Percentiles rank a stretch among this genome's conserved stretches.
Conservation (phyloP, 352 stramenopile genomes). For the Globisporangium cederbergense region DNA sequence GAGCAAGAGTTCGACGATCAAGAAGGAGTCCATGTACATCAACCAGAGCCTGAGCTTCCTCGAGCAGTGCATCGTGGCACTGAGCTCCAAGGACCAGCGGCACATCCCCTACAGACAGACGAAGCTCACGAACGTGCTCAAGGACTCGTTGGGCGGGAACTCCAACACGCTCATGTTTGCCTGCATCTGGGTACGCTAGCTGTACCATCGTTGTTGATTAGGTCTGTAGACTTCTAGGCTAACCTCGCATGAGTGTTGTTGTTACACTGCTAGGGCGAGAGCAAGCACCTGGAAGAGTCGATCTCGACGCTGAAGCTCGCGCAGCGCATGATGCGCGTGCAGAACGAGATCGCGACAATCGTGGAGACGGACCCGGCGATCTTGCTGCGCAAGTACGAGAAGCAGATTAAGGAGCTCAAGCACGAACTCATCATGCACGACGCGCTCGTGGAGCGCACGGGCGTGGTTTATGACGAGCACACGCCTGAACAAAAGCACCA, state of each 20-base stretch:
- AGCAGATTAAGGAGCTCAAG: conserved; percentile 90
- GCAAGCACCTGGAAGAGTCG: conserved; percentile 90
- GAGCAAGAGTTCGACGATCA: conserved; percentile 64
- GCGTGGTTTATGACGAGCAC: conserved; percentile 87
- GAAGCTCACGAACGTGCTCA: conserved; percentile 93
- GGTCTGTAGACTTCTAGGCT: background rate
- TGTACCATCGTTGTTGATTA: background rate
- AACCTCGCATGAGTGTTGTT: background rate
- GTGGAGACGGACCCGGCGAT: conserved; percentile 85
- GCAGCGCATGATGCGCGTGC: conserved; percentile 92
- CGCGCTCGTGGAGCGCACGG: conserved; percentile 85
- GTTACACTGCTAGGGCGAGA: conserved; percentile 52
- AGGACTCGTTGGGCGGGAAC: conserved; percentile 94
- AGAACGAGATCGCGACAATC: conserved; percentile 86
- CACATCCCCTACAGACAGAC: conserved; percentile 94
- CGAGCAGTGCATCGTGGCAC: conserved; percentile 92
- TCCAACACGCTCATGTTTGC: conserved; percentile 95
- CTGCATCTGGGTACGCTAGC: conserved; percentile 76
- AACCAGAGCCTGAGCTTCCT: conserved; percentile 96
- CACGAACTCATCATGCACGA: conserved; percentile 94
- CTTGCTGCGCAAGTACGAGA: conserved; percentile 89
- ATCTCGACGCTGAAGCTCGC: conserved; percentile 92
- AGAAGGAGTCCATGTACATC: conserved; percentile 97
- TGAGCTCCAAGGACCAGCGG: conserved; percentile 60
- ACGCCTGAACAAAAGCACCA: conserved; percentile 88